Conservation (phyloP, 2,329 filamentous ascomycete genomes). For the Paraphaeosphaeria minitans region DNA sequence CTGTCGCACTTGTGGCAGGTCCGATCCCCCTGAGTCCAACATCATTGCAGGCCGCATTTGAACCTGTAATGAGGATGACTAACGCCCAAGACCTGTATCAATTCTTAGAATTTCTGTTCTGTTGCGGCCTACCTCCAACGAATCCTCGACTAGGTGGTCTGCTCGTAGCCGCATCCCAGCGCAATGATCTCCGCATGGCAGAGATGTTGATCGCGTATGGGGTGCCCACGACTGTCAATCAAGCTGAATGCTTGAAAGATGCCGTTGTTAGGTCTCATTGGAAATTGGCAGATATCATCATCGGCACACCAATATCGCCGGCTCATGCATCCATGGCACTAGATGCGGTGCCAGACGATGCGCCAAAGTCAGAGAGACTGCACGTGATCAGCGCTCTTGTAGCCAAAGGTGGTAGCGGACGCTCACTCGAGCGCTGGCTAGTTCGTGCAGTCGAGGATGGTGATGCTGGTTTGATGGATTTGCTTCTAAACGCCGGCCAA, state of each 20-base stretch:
- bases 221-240: constrained; percentile 34
- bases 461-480: constrained; percentile 32
- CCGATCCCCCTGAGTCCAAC: constrained; percentile 27
- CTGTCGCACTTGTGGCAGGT: constrained; percentile 36
- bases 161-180: constrained; percentile 35
- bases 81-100: constrained; percentile 33
- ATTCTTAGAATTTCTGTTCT: constrained; percentile 41
- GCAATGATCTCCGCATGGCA: constrained; percentile 36
- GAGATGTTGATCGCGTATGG: constrained; percentile 38
- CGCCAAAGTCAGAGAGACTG: constrained; percentile 30
- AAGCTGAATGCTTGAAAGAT: constrained; percentile 36
- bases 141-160: constrained; percentile 35
- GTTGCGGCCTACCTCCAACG: constrained; percentile 38
- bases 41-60: constrained; percentile 38
- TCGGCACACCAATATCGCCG: constrained; percentile 29
- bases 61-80: constrained; percentile 35
- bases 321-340: constrained; percentile 38
- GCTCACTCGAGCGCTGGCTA: constrained; percentile 34
- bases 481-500: constrained; percentile 36
- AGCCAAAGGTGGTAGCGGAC: constrained; percentile 35
- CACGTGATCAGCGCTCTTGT: constrained; percentile 32
- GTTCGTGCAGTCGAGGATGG: constrained; percentile 36
- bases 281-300: constrained; percentile 32
- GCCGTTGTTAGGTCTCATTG: constrained; percentile 38
- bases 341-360: constrained; percentile 24